Evolutionary conservation across 345 rosid genomes (phyloP).

Genomic region (Acer saccharum): DNA sequence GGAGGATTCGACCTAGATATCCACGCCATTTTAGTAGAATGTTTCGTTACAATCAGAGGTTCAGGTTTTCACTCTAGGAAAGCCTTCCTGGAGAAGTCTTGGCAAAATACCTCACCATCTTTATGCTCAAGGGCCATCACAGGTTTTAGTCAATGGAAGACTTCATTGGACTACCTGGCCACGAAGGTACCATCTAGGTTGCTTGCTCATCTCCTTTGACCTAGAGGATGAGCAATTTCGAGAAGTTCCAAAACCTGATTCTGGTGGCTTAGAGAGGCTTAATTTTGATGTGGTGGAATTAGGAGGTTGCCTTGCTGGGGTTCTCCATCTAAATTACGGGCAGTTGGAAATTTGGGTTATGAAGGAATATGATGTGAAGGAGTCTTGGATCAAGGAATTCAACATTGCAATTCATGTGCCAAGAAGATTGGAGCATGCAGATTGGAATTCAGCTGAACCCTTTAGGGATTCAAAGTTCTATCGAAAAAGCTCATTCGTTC

Average conservation of each 20-base stretch:
- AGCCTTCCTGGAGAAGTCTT: constrained; percentile 30
- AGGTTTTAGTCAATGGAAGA: constrained; percentile 29
- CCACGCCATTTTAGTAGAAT: not conserved
- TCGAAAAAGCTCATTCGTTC: not conserved
- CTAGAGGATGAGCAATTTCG: constrained; percentile 30
- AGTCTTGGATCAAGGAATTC: constrained; percentile 35
- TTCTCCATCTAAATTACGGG: not conserved
- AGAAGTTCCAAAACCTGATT: constrained; percentile 17
- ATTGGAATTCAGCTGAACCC: not conserved
- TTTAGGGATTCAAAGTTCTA: not conserved
- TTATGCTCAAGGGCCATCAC: constrained; percentile 1
- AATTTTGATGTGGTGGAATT: constrained; percentile 4
- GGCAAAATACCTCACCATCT: constrained; percentile 15
- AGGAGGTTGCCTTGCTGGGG: constrained; percentile 29
- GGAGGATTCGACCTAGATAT: not conserved
- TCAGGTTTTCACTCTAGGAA: constrained; percentile 37
- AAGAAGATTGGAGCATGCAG: constrained; percentile 7
- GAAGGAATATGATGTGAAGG: constrained; percentile 28
- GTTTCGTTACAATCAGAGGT: constrained; percentile 34
- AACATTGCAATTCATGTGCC: constrained; percentile 21
- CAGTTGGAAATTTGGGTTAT: constrained; percentile 25
- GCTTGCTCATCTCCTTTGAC: constrained; percentile 25
- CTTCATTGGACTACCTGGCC: constrained; percentile 31
- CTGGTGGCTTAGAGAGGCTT: not conserved
- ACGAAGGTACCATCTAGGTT: not conserved